A percentile compares a stretch with the other conserved stretches of the same genome.
These are phyloP conservation scores for Gossypium herbaceum DNA, from an alignment of 345 rosid species.

Conservation along the genomic window DNA sequence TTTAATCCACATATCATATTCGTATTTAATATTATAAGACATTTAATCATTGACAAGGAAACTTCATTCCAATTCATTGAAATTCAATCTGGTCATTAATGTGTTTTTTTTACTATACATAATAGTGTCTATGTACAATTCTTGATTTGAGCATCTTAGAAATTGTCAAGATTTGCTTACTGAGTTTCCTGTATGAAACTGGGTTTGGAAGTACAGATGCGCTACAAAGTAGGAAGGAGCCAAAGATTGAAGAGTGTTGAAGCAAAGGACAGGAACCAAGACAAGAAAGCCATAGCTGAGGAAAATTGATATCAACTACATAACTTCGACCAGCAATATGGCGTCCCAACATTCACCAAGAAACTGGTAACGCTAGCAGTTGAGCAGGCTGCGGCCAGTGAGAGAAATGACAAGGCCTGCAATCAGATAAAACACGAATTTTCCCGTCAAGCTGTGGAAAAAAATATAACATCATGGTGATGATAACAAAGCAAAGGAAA, in stretches of 20 bases:
- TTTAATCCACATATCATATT: too few relatives aligned
- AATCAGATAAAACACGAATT: background rate
- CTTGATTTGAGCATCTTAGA: background rate
- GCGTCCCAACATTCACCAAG: constrained; percentile 27
- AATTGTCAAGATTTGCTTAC: background rate
- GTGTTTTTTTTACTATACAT: background rate
- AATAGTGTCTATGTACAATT: constrained; percentile 5
- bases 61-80: background rate
- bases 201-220: background rate
- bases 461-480: background rate
- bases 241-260: constrained; percentile 59
- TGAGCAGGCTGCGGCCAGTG: constrained; percentile 59
- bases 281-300: constrained; percentile 59
- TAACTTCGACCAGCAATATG: constrained; percentile 32
- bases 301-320: constrained; percentile 52
- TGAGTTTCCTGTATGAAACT: background rate
- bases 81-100: background rate
- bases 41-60: background rate
- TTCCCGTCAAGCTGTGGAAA: background rate
- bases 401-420: constrained; percentile 52
- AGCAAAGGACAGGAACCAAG: constrained; percentile 51
- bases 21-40: too few relatives aligned
- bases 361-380: constrained; percentile 46
- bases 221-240: constrained; percentile 46
- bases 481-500: background rate